Evolutionary conservation across 768 basidiomycete species (phyloP).

Genomic region (Clitopilus passeckerianus): DNA sequence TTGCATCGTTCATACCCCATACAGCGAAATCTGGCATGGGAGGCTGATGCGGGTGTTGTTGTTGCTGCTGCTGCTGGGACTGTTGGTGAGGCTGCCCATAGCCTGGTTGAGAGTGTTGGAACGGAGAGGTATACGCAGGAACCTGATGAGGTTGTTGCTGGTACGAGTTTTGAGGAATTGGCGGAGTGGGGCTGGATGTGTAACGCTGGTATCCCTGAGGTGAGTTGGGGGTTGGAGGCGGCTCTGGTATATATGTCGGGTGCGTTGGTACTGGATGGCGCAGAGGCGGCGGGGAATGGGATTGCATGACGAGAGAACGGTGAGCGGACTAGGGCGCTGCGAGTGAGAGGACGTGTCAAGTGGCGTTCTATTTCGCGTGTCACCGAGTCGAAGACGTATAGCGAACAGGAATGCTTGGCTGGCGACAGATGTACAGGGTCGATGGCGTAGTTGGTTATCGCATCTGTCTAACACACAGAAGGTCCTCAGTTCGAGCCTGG

Average conservation of each 20-base stretch:
- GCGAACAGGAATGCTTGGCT: background rate
- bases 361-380: background rate
- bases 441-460: constrained; percentile 83
- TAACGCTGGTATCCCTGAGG: constrained; percentile 75
- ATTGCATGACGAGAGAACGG: constrained; percentile 4
- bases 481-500: constrained; percentile 10
- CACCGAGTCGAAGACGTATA: background rate
- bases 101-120: constrained; percentile 34
- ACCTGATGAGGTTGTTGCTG: constrained; percentile 30
- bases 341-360: constrained; percentile 4
- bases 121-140: constrained; percentile 43
- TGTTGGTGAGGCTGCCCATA: constrained; percentile 12
- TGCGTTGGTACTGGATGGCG: constrained; percentile 89
- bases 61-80: constrained; percentile 20
- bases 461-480: constrained; percentile 61
- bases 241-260: constrained; percentile 80
- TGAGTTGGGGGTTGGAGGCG: constrained; percentile 69
- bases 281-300: constrained; percentile 69
- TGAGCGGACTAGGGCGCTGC: constrained; percentile 19
- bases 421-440: constrained; percentile 17
- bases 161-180: constrained; percentile 18
- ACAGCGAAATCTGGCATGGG: constrained; percentile 51
- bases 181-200: constrained; percentile 51
- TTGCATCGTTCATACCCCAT: constrained; percentile 89
- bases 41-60: constrained; percentile 9